Base-by-base conservation (phyloP, 2,329 filamentous ascomycete genomes). In the Apiospora saccharicola region DNA sequence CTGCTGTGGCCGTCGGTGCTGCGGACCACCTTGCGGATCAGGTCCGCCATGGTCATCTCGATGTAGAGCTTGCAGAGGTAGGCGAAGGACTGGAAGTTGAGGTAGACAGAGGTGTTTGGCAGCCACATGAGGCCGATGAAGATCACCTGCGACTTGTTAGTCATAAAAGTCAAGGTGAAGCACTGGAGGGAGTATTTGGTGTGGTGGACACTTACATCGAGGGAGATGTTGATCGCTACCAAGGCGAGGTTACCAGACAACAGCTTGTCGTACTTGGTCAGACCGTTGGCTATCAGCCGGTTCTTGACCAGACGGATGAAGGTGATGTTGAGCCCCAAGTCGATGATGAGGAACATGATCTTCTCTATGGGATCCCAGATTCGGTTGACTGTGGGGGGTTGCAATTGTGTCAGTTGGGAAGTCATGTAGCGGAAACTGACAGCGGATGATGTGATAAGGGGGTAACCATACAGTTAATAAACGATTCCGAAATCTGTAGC, bases 281-380 rank as follows among this genome's bases (percentile, higher is more conserved):
- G 78, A 16, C 83, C 83, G 68, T 84, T 83, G 73, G 80, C 79
- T 75, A 85, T 81, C 0, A 85, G 78, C 19, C 82, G 81, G 16
- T 76, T 75, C 70, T 82, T 82, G 67, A 85, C 83, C 43, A 74
- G 78, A 30, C 46, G 67, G 8, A 86, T 78, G 75, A 86, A 86
- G 74, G 83, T 84, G 72, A 78, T 81, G 71, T 86, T 86, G 41
- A 86, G 77, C 1, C 74, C 73, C 4, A 79, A 81, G 71, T 86
- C 85, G 13, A 85, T 79, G 16, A 84, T 61, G 0, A 85, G 75
- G 71, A 84, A 85, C 6, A 86, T 76, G 7, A 80, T 77, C 73
- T 86, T 86, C 49, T 84, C 83, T 44, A 81, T 78, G n/a, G 84
- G 83, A 71, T 86, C 85, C 85, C 84, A 86, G 43, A 85, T 75